These are phyloP conservation scores for Paramecium primaurelia DNA, from an alignment of 73 alveolate species.

Conservation along the genomic window DNA sequence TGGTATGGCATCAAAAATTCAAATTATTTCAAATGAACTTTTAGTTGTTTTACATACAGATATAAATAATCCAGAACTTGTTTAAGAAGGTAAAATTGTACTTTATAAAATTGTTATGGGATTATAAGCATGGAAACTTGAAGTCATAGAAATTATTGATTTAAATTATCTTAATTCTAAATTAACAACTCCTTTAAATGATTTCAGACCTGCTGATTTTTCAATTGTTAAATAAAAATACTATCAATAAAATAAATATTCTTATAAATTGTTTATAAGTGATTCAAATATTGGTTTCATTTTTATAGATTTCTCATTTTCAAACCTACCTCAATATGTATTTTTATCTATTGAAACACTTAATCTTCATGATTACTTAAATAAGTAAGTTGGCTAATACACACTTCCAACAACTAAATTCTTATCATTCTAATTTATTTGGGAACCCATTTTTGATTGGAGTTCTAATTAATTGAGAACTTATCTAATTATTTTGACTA, in stretches of 20 bases:
- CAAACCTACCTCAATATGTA: not conserved
- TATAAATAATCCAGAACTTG: not conserved
- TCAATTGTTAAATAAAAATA: not conserved
- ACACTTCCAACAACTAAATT: not conserved
- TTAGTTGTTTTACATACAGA: not conserved
- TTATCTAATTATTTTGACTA: not conserved
- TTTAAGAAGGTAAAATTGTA: not conserved
- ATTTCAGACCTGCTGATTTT: not conserved
- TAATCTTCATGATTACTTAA: not conserved
- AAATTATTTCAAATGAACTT: not conserved
- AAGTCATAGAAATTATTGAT: not conserved
- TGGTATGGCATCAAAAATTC: not conserved
- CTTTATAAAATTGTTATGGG: not conserved
- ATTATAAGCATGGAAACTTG: not conserved
- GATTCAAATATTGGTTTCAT: not conserved
- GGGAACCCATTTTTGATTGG: not conserved
- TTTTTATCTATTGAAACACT: not conserved
- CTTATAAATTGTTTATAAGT: not conserved
- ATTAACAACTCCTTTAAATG: not conserved
- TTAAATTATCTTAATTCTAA: not conserved
- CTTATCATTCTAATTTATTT: not conserved
- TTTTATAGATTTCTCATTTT: not conserved
- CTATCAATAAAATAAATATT: not conserved
- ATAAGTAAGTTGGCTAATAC: not conserved
- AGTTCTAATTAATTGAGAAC: not conserved